A percentile compares a stretch with the other conserved stretches of the same genome.
Evolutionary conservation across 177 flowering plant species (phyloP).

Genomic region (Vitis hybrid): DNA sequence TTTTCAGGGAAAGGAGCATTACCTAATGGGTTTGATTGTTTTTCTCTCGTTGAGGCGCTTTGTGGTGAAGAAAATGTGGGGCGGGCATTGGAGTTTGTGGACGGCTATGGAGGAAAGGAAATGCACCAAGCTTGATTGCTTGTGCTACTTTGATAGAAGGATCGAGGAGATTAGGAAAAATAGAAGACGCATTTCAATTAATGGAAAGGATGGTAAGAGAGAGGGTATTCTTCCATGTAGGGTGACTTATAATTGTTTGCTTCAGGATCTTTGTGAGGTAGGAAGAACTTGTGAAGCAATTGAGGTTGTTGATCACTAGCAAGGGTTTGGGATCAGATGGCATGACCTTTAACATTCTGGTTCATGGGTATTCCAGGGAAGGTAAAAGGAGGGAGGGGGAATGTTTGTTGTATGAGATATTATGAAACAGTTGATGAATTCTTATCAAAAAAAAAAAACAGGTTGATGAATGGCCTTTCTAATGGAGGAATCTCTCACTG

Average conservation of each 20-base stretch:
- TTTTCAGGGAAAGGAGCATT: constrained; percentile 57
- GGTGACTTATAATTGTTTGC: constrained; percentile 73
- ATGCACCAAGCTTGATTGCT: constrained; percentile 50
- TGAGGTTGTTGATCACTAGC: constrained; percentile 62
- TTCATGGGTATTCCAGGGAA: constrained; percentile 65
- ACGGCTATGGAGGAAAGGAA: constrained; percentile 59
- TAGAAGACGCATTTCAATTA: constrained; percentile 47
- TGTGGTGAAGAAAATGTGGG: constrained; percentile 41
- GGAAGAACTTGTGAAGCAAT: constrained; percentile 65
- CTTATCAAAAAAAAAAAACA: constrained; percentile 26
- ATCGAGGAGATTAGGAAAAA: constrained; percentile 39
- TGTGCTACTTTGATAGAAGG: constrained; percentile 77
- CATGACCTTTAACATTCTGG: constrained; percentile 60
- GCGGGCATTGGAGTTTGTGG: constrained; percentile 54
- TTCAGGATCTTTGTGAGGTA: constrained; percentile 56
- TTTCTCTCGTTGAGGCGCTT: constrained; percentile 51
- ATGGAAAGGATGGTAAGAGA: constrained; percentile 57
- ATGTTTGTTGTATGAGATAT: constrained; percentile 70
- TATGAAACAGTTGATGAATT: not conserved
- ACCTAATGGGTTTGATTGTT: constrained; percentile 63
- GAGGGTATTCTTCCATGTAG: constrained; percentile 60
- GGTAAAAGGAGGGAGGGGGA: constrained; percentile 67
- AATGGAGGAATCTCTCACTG: constrained; percentile 14
- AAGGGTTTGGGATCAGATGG: constrained; percentile 71
- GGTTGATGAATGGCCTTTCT: constrained; percentile 53